Evolutionary conservation across 306 rosid genomes (phyloP).

Genomic region (Ormosia semicastrata): DNA sequence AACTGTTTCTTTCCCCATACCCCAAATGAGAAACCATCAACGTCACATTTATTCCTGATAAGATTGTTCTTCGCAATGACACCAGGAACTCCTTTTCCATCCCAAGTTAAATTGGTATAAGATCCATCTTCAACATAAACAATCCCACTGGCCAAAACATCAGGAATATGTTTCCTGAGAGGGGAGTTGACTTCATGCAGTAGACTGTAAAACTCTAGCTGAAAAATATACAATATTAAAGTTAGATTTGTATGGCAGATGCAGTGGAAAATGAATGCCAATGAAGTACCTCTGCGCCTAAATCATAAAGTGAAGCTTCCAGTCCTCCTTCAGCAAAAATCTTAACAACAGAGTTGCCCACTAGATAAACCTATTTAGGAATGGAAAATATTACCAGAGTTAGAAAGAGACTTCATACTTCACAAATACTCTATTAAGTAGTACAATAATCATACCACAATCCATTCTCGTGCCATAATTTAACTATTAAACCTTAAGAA

Average conservation of each 20-base stretch:
- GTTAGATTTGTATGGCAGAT: constrained; percentile 35
- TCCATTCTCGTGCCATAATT: constrained; percentile 9
- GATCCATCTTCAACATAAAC: constrained; percentile 70
- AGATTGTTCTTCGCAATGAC: constrained; percentile 61
- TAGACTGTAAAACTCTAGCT: constrained; percentile 79
- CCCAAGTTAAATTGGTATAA: constrained; percentile 70
- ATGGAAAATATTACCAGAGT: constrained; percentile 26
- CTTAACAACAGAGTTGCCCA: constrained; percentile 63
- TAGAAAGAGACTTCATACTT: constrained; percentile 12
- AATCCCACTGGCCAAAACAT: constrained; percentile 71
- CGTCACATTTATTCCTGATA: constrained; percentile 34
- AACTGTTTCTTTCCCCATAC: constrained; percentile 72
- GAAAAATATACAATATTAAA: constrained; percentile 36
- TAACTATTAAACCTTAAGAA: constrained; percentile 2
- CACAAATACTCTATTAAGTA: background rate
- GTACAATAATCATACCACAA: constrained; percentile 8
- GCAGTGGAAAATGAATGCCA: constrained; percentile 18
- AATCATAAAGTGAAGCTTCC: constrained; percentile 79
- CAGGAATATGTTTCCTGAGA: constrained; percentile 68
- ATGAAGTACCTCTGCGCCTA: constrained; percentile 85
- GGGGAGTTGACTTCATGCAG: constrained; percentile 64
- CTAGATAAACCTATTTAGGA: constrained; percentile 73
- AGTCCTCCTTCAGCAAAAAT: constrained; percentile 86
- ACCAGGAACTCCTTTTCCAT: constrained; percentile 70
- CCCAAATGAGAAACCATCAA: constrained; percentile 64